Evolutionary conservation across 2,329 filamentous ascomycete species (phyloP), one percentile per base, ranked within the genome.

Genomic region (Seiridium cupressi): DNA sequence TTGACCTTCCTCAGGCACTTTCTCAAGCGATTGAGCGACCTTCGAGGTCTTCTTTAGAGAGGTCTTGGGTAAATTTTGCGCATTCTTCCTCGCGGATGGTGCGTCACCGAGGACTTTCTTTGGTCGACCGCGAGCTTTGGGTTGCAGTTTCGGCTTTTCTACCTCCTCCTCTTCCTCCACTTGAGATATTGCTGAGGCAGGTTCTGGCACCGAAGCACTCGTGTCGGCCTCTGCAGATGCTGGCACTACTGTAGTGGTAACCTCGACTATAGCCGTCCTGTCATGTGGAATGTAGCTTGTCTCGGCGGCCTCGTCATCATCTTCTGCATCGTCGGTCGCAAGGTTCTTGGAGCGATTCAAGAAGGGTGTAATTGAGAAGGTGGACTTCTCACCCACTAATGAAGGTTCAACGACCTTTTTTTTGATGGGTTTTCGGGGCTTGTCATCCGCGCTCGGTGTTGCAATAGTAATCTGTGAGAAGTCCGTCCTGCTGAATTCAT

Each of bases 351-450:
- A 89, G 55, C 89, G 87, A 73, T 93, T 96, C 62, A 98, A 81
- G 79, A 96, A 97, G 0, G 94, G 94, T 0, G 94, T 98, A 64
- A 97, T 92, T 3, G 93, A 97, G 74, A 98, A 97, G 3, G 84
- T 88, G 0, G 93, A 97, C 74, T 97, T 97, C 70, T 96, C 92
- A 36, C 91, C 92, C 4, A 90, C 79, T 59, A 86, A 77, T 1
- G 84, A 82, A 44, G 85, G 83, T 26, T 87, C 84, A 35, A 79
- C 73, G 53, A 79, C 82, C 59, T 81, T 78, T 71, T 87, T 88
- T 73, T 88, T 90, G 61, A 47, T 77, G 77, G 64, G 59, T 70
- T 66, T 56, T 74, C 71, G 47, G 32, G 57, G 60, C 46, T 46
- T 63, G 61, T 65, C 70, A 47, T 72, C 68, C 11, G 70, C 71